A percentile compares a stretch with the other conserved stretches of the same genome.
These are phyloP conservation scores for Spathaspora boniae DNA, from an alignment of 805 yeast species.

Conservation along the genomic window DNA sequence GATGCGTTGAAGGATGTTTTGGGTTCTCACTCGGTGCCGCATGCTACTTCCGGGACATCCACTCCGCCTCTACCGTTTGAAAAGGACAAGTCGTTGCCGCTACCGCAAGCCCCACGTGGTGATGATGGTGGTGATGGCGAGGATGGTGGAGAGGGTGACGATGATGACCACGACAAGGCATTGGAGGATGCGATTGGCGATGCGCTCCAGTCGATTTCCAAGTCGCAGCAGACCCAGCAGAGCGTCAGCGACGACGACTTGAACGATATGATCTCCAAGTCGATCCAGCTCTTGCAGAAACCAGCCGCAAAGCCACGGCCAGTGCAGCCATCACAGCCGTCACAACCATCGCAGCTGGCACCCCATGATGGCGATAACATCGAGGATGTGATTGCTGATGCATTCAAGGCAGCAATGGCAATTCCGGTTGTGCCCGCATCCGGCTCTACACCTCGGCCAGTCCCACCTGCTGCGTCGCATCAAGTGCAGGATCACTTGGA, in stretches of 20 bases:
- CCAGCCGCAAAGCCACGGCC: not conserved
- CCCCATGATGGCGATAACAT: slow-evolving; percentile 14
- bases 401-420: slow-evolving; percentile 20
- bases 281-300: slow-evolving; percentile 14
- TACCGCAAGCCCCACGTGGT: slow-evolving; percentile 10
- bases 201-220: slow-evolving; percentile 25
- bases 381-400: slow-evolving; percentile 28
- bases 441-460: not conserved
- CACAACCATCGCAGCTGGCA: not conserved
- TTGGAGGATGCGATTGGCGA: slow-evolving; percentile 37
- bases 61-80: no score
- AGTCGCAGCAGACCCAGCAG: not conserved
- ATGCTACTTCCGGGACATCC: no score
- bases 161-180: slow-evolving; percentile 19
- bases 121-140: no score
- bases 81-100: slow-evolving; percentile 8
- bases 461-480: slow-evolving; percentile 23
- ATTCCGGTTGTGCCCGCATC: no score
- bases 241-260: slow-evolving; percentile 16
- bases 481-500: slow-evolving; percentile 26
- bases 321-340: not conserved
- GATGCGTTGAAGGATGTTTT: slow-evolving; percentile 16
- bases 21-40: not conserved
- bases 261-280: slow-evolving; percentile 18
- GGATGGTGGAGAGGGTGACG: no score